Percentiles rank a stretch among this genome's conserved stretches.
These are phyloP conservation scores for Phlebiopsis flavidoalba DNA, from an alignment of 768 basidiomycete genomes.

Conservation along the genomic window DNA sequence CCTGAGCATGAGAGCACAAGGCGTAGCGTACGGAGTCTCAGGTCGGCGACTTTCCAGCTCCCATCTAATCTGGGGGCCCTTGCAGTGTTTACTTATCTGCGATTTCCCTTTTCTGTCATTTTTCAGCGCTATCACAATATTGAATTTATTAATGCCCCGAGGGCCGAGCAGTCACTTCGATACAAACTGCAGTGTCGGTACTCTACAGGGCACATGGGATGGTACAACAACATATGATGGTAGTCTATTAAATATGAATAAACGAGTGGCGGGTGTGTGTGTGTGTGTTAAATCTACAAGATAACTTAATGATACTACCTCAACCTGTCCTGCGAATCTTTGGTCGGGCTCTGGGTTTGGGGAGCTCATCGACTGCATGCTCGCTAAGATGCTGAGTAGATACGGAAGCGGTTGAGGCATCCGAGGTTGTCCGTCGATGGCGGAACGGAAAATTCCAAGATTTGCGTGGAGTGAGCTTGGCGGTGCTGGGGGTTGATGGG, in stretches of 20 bases:
- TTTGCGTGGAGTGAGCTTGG: not conserved
- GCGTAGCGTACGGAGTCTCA: not conserved
- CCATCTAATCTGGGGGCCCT: not conserved
- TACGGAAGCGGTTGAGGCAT: not conserved
- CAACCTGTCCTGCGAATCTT: not conserved
- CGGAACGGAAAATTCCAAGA: constrained; percentile 1
- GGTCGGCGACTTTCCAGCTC: not conserved
- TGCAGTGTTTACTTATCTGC: not conserved
- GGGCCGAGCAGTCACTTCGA: not conserved
- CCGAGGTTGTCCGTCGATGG: not conserved
- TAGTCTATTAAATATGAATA: not conserved
- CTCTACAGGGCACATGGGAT: not conserved
- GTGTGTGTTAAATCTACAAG: not conserved
- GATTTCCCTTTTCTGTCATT: not conserved
- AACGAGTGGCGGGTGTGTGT: not conserved
- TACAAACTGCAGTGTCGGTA: not conserved
- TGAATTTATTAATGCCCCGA: not conserved
- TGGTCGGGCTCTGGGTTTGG: not conserved
- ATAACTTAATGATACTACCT: not conserved
- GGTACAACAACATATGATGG: not conserved
- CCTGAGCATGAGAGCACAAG: not conserved
- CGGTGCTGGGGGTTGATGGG: not conserved
- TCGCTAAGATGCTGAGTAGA: not conserved
- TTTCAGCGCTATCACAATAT: not conserved
- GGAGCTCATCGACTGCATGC: not conserved